Percentiles rank a stretch among this genome's conserved stretches.
phyloP scores from a whole-genome alignment of 163 green algal species.

The Scenedesmus sp. region DNA sequence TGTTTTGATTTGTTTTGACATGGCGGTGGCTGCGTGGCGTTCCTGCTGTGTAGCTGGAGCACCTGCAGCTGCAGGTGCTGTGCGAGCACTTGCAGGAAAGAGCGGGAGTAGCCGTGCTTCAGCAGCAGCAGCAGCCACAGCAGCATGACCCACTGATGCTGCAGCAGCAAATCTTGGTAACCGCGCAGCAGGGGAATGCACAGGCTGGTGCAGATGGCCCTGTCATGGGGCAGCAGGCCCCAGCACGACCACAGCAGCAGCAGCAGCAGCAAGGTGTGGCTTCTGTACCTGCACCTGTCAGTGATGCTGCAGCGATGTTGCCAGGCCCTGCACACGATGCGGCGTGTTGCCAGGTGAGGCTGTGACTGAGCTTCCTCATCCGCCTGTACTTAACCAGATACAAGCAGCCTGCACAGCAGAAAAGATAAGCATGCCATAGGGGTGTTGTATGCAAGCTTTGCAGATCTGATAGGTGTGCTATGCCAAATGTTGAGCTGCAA shows the following conservation, averaged over 20 bases:
- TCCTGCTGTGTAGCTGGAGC: neutral
- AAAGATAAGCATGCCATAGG: too few relatives aligned
- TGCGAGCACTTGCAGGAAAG: neutral
- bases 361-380: too few relatives aligned
- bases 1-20: neutral
- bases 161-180: neutral
- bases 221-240: neutral
- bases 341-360: neutral
- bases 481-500: too few relatives aligned
- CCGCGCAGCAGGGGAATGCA: neutral
- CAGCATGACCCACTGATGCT: neutral
- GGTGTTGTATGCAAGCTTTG: too few relatives aligned
- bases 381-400: too few relatives aligned
- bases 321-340: neutral
- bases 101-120: neutral
- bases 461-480: too few relatives aligned
- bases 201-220: neutral
- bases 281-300: neutral
- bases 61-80: slow-evolving; percentile 6
- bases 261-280: slow-evolving; percentile 13
- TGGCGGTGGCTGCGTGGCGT: neutral
- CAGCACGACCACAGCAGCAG: neutral
- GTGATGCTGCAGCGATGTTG: neutral
- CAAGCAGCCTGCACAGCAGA: too few relatives aligned
- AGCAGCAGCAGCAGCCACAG: slow-evolving; percentile 8